Conservation (phyloP, 495 filamentous ascomycete species). For the Terfezia claveryi region DNA sequence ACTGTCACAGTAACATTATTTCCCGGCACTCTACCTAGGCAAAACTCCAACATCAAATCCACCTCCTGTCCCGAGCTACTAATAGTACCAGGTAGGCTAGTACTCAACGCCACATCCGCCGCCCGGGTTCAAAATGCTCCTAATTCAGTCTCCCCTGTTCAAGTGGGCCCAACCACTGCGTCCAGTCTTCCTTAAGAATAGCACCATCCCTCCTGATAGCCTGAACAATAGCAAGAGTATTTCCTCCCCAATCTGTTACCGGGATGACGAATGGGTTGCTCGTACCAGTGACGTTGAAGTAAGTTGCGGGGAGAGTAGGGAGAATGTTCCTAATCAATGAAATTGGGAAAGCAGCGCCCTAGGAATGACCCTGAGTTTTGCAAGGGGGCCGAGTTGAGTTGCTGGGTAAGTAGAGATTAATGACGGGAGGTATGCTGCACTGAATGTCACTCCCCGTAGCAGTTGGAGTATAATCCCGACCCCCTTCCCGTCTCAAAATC, state of each 20-base stretch:
- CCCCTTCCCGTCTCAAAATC: conserved; percentile 10
- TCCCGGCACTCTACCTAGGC: not conserved
- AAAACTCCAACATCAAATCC: conserved; percentile 4
- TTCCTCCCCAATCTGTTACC: not conserved
- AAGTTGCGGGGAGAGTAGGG: conserved; percentile 25
- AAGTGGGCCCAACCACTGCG: conserved; percentile 30
- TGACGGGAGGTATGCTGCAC: conserved; percentile 26
- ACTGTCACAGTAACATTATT: not conserved
- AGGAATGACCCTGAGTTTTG: conserved; percentile 25
- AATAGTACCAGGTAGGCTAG: conserved; percentile 4
- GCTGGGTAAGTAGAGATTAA: conserved; percentile 19
- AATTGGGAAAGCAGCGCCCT: conserved; percentile 27
- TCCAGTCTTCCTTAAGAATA: conserved; percentile 36
- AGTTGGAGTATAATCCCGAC: too few relatives aligned
- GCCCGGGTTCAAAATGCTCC: conserved; percentile 16
- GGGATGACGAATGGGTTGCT: conserved; percentile 1
- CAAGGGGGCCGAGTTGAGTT: conserved; percentile 27
- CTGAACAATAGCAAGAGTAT: conserved; percentile 29
- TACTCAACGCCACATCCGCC: conserved; percentile 4
- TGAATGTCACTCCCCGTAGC: conserved; percentile 27
- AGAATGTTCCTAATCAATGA: conserved; percentile 30
- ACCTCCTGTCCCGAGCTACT: conserved; percentile 6
- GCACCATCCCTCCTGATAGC: conserved; percentile 28
- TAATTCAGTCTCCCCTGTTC: conserved; percentile 26
- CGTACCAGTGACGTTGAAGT: conserved; percentile 29